Conservation (phyloP, 2,329 filamentous ascomycete species). For the Cladosporium sp. region DNA sequence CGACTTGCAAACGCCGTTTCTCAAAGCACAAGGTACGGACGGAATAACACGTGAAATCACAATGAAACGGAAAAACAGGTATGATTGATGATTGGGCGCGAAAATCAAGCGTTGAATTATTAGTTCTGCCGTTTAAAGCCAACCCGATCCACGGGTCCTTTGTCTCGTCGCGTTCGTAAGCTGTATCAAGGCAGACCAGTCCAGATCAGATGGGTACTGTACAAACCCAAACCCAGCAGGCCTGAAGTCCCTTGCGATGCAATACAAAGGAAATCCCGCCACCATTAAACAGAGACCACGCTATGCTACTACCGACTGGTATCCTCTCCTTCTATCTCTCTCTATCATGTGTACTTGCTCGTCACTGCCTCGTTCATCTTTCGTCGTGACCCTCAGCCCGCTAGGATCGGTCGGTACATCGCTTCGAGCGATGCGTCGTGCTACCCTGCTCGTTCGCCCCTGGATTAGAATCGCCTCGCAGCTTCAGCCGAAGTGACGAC, state of each 20-base stretch:
- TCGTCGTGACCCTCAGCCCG: neutral
- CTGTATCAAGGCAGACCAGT: neutral
- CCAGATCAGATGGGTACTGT: slow-evolving; percentile 2
- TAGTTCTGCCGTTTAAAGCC: neutral
- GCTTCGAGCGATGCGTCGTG: neutral
- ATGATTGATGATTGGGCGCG: too few species aligned
- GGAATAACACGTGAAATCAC: too few species aligned
- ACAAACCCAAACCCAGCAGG: neutral
- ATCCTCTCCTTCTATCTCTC: too few species aligned
- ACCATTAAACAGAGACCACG: neutral
- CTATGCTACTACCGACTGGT: neutral
- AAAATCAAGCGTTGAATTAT: too few species aligned
- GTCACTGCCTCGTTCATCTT: neutral
- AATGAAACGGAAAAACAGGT: too few species aligned
- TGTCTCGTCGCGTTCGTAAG: neutral
- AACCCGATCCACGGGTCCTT: neutral
- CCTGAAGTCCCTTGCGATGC: neutral
- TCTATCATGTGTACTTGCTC: neutral
- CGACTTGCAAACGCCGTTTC: too few species aligned
- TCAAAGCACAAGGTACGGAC: too few species aligned
- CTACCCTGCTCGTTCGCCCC: neutral
- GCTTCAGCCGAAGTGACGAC: slow-evolving; percentile 25
- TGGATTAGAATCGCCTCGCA: slow-evolving; percentile 1
- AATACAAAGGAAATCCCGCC: neutral
- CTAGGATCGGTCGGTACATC: neutral